Base-by-base conservation (phyloP, 2,329 filamentous ascomycete species). In the Helicocarpus griseus region DNA sequence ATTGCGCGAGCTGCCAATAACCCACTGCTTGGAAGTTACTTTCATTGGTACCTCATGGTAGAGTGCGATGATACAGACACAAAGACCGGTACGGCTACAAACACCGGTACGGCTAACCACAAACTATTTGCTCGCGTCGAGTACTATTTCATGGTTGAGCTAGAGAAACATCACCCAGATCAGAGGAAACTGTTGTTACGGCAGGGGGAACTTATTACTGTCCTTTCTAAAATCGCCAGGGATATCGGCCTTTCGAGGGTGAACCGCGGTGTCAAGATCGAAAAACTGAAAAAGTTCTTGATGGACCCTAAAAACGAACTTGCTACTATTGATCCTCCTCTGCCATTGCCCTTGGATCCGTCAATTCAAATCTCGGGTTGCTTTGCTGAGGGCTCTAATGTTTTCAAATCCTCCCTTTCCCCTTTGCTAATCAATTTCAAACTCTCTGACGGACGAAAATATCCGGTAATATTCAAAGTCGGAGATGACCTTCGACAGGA, bases 11-110 rank as follows among this genome's bases (percentile, higher is more conserved):
- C 93, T 3, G 86, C 87, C 13, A 82, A 85, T 55, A 97, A 95
- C 63, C 87, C 96, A 62, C 85, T 86, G 54, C 78, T 98, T 1
- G 93, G 91, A 28, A 98, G 95, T 65, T 95, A 94, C 69, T 81
- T 98, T 50, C 88, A 96, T 67, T 98, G 93, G 93, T 98, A 97
- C 67, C 77, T 98, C 2, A 96, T 96, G 83, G 93, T 98, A 1
- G 94, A 98, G 70, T 94, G 90, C 59, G 89, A 94, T 60, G 91
- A 96, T 65, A 69, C 72, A 36, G 89, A 86, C 57, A 81, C 82
- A 3, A 85, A 89, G 39, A 87, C 90, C 60, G 78, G 82, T 21
- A 76, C 81, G 4, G 82, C 84, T 52, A 86, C n/a, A 3, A 85
- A 89, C 40, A 87, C 90, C 60, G 78, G 82, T 21, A 76, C 81